These are phyloP conservation scores for Sclerotinia subarctica DNA, from an alignment of 2,329 filamentous ascomycete genomes.

Conservation along the genomic window DNA sequence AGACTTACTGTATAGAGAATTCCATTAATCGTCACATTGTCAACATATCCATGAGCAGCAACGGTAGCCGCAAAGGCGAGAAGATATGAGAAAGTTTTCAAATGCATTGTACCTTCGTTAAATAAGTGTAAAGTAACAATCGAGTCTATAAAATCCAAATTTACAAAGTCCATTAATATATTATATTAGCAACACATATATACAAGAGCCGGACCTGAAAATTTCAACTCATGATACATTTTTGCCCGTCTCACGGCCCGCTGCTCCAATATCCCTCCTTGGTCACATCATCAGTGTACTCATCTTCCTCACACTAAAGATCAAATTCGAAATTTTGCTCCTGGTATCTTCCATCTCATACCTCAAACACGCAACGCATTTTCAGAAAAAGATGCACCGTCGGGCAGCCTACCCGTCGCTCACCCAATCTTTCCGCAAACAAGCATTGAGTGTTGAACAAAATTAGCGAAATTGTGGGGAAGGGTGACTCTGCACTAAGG, in stretches of 20 bases:
- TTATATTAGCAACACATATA: background rate
- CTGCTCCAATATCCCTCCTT: background rate
- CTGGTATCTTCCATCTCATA: background rate
- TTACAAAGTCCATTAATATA: background rate
- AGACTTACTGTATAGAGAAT: constrained; percentile 20
- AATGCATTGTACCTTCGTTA: constrained; percentile 2
- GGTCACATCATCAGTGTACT: background rate
- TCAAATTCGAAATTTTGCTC: background rate
- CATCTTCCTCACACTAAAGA: too few relatives aligned
- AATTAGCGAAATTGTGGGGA: background rate
- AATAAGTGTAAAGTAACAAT: background rate
- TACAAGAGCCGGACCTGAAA: too few relatives aligned
- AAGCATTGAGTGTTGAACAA: background rate
- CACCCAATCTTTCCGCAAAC: constrained; percentile 9
- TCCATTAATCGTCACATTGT: constrained; percentile 32
- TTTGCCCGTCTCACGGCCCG: background rate
- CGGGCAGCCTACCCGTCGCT: constrained; percentile 9
- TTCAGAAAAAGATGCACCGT: constrained; percentile 2
- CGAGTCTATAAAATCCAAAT: background rate
- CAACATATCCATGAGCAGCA: constrained; percentile 28
- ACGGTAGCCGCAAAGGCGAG: constrained; percentile 23
- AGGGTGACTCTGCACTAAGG: too few relatives aligned
- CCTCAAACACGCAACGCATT: too few relatives aligned
- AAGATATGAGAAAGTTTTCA: constrained; percentile 21
- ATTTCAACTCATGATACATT: background rate